Evolutionary conservation across 2,329 filamentous ascomycete genomes (phyloP), one percentile per base, ranked within the genome.

Genomic region (Chaetomium sp.): DNA sequence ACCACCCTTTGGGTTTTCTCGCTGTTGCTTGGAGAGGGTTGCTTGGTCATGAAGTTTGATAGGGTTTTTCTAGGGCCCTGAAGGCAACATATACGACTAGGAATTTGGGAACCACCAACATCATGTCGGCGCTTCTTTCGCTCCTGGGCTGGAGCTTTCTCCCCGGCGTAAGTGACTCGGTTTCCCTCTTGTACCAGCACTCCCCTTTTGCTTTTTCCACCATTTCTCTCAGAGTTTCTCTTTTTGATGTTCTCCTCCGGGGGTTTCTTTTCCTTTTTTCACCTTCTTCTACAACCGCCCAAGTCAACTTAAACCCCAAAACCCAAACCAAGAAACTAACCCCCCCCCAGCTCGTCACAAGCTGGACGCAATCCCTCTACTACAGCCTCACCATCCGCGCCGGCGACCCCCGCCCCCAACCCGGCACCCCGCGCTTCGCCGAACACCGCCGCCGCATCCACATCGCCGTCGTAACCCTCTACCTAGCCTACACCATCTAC

Each of bases 401-500:
- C 47, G 94, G 94, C 67, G 85, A 91, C 59, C 88, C 88, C 11
- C 88, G 87, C 57, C 92, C 87, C 1, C 81, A 74, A 56, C 82
- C 87, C 38, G 82, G 88, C 70, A 77, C 80, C n/a, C 78, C 84
- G 2, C 84, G 84, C 62, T 89, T 82, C 69, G 77, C 79, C 60
- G 78, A 80, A 55, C 89, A 97, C 74, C 86, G 90, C 58, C 87
- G 88, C 56, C 82, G 84, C 64, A 92, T 96, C 69, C 85, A 94
- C 69, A 86, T 92, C 67, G 76, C 86, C 63, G 89, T 97, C 66
- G 86, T 97, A 50, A 77, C 86, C 49, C 74, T 82, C 58, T 99
- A 97, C 74, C 88, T 97, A 40, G 73, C 87, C 61, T 96, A 96
- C 77, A 96, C 91, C 47, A 84, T 97, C 65, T 94, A 91, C 74